Evolutionary conservation across 1,139 yeast species (phyloP).

Genomic region (Taphrina flavorubra): DNA sequence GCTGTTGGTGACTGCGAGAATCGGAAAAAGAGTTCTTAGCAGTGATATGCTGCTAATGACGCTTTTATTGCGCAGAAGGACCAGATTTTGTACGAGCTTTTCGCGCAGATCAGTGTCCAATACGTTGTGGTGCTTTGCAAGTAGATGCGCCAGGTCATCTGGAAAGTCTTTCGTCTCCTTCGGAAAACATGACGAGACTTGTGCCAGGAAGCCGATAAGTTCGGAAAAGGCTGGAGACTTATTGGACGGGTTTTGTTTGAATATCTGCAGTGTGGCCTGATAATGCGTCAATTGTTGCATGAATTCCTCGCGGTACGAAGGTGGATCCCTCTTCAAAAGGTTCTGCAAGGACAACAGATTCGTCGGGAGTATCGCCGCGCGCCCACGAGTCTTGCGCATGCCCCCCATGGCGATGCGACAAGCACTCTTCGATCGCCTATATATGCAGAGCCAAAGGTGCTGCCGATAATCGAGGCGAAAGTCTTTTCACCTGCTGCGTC

Average conservation of each 20-base stretch:
- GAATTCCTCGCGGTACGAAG: slow-evolving; percentile 89
- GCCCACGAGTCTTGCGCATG: slow-evolving; percentile 57
- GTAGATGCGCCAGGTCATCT: slow-evolving; percentile 70
- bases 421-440: too few species aligned
- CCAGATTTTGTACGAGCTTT: slow-evolving; percentile 84
- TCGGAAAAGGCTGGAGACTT: slow-evolving; percentile 74
- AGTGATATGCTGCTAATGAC: slow-evolving; percentile 79
- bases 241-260: slow-evolving; percentile 61
- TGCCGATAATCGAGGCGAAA: too few species aligned
- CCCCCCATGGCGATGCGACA: slow-evolving; percentile 22
- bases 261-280: slow-evolving; percentile 85
- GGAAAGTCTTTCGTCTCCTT: slow-evolving; percentile 87
- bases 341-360: slow-evolving; percentile 90
- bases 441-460: too few species aligned
- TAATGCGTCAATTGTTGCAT: slow-evolving; percentile 90
- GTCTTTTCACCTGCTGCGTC: too few species aligned
- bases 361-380: slow-evolving; percentile 90
- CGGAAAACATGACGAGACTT: slow-evolving; percentile 88
- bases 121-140: slow-evolving; percentile 76
- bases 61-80: slow-evolving; percentile 86
- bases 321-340: slow-evolving; percentile 90
- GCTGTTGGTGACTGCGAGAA: slow-evolving; percentile 72
- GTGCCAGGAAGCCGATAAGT: slow-evolving; percentile 85
- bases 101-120: slow-evolving; percentile 85
- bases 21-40: slow-evolving; percentile 86